Conservation (phyloP, 306 rosid genomes). For the Glycyrrhiza uralensis region DNA sequence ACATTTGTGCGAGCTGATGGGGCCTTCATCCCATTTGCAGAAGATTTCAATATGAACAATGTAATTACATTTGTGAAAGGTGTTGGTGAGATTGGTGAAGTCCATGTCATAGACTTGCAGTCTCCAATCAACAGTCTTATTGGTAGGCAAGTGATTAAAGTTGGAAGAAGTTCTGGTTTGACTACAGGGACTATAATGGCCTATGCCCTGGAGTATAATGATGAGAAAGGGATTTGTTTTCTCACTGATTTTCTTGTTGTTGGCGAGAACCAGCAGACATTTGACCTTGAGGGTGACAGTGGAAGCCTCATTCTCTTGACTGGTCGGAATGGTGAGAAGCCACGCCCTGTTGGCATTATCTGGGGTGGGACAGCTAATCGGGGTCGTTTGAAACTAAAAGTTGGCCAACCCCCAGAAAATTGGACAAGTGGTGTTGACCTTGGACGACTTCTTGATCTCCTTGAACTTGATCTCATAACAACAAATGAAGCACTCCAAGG, state of each 20-base stretch:
- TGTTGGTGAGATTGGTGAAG: constrained; percentile 87
- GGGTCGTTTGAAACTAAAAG: constrained; percentile 83
- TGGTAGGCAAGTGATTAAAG: constrained; percentile 90
- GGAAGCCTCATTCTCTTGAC: constrained; percentile 96
- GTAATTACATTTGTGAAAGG: constrained; percentile 76
- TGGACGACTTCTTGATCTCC: constrained; percentile 93
- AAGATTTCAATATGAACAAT: constrained; percentile 69
- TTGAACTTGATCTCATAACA: constrained; percentile 89
- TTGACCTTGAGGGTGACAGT: constrained; percentile 99
- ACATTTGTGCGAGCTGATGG: constrained; percentile 99
- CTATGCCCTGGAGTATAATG: constrained; percentile 93
- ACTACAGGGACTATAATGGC: constrained; percentile 96
- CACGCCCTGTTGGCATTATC: constrained; percentile 90
- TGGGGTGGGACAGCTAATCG: constrained; percentile 99
- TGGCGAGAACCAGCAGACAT: constrained; percentile 95
- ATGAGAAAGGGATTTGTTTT: constrained; percentile 96
- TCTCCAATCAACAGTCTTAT: constrained; percentile 88
- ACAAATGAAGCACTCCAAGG: constrained; percentile 78
- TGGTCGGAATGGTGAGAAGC: constrained; percentile 71
- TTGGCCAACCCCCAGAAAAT: constrained; percentile 89
- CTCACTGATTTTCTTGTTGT: constrained; percentile 98
- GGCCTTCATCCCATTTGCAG: constrained; percentile 92
- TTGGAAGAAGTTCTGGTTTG: constrained; percentile 97
- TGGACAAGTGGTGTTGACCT: constrained; percentile 99
- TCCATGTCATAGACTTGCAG: constrained; percentile 84